Evolutionary conservation across 75 land plant species (phyloP).

Genomic region (Cupressus sempervirens): DNA sequence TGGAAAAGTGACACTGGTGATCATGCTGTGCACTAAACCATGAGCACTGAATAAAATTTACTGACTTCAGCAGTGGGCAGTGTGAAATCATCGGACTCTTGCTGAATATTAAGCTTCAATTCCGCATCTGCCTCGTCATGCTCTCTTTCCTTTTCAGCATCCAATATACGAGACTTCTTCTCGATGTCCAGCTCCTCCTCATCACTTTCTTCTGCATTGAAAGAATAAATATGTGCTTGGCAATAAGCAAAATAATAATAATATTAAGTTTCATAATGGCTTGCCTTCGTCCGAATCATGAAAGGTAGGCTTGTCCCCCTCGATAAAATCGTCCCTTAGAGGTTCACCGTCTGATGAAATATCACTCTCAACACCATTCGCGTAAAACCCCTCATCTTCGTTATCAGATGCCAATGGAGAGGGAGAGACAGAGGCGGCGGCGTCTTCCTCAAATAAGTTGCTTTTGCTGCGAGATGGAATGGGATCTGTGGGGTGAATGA

Average conservation of each 20-base stretch:
- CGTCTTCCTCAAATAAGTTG: background rate
- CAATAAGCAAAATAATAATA: background rate
- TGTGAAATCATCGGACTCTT: constrained; percentile 80
- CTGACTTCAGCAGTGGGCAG: constrained; percentile 86
- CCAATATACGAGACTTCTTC: constrained; percentile 51
- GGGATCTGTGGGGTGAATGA: background rate
- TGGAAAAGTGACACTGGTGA: too few species aligned
- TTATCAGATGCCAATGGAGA: too few species aligned
- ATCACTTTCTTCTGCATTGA: constrained; percentile 8
- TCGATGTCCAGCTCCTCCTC: constrained; percentile 63
- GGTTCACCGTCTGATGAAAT: constrained; percentile 8
- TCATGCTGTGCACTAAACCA: background rate
- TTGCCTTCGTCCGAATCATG: constrained; percentile 49
- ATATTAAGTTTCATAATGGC: constrained; percentile 20
- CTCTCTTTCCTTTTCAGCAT: constrained; percentile 46
- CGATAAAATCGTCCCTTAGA: constrained; percentile 29
- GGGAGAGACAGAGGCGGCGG: too few species aligned
- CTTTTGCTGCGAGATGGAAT: background rate
- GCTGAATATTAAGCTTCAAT: constrained; percentile 79
- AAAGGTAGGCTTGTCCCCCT: constrained; percentile 34
- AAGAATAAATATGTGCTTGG: background rate
- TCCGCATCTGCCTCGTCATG: constrained; percentile 69
- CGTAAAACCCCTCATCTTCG: background rate
- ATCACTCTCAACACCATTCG: background rate
- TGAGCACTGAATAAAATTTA: background rate